These are phyloP conservation scores for Claviceps pazoutovae DNA, from an alignment of 2,329 filamentous ascomycete species.

Conservation along the genomic window DNA sequence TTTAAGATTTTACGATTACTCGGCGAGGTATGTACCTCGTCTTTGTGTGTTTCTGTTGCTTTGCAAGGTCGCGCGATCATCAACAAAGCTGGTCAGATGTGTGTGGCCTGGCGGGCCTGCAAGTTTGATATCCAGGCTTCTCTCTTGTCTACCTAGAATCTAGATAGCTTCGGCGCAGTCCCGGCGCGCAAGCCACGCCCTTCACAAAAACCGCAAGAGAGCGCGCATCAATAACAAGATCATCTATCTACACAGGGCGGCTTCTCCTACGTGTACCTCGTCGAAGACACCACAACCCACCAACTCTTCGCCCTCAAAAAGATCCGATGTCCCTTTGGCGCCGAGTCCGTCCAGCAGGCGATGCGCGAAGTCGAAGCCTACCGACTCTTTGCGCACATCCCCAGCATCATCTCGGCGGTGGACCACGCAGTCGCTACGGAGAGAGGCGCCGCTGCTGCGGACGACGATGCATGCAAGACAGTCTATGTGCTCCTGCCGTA, in stretches of 20 bases:
- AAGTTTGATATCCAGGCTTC: too few relatives aligned
- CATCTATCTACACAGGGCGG: slow-evolving; percentile 45
- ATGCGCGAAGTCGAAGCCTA: slow-evolving; percentile 98
- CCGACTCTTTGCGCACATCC: slow-evolving; percentile 67
- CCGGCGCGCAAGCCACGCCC: too few relatives aligned
- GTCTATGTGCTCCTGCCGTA: slow-evolving; percentile 95
- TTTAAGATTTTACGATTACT: slow-evolving; percentile 93
- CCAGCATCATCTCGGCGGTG: slow-evolving; percentile 74
- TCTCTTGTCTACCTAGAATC: too few relatives aligned
- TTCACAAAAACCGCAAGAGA: too few relatives aligned
- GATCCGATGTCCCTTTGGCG: slow-evolving; percentile 94
- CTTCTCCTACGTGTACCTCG: slow-evolving; percentile 98
- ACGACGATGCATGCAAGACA: slow-evolving; percentile 61
- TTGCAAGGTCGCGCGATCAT: too few relatives aligned
- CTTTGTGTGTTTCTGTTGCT: too few relatives aligned
- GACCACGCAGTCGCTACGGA: slow-evolving; percentile 75
- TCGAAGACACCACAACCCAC: slow-evolving; percentile 74
- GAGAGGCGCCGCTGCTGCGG: slow-evolving; percentile 31
- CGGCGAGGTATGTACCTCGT: slow-evolving; percentile 54
- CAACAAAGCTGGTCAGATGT: too few relatives aligned
- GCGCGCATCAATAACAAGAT: too few relatives aligned
- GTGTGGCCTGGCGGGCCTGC: too few relatives aligned
- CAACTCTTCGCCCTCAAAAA: slow-evolving; percentile 93
- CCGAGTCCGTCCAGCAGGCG: slow-evolving; percentile 87
- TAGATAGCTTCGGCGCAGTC: too few relatives aligned